These are phyloP conservation scores for Penicillium corylophilum DNA, from an alignment of 2,329 filamentous ascomycete species.

Conservation along the genomic window DNA sequence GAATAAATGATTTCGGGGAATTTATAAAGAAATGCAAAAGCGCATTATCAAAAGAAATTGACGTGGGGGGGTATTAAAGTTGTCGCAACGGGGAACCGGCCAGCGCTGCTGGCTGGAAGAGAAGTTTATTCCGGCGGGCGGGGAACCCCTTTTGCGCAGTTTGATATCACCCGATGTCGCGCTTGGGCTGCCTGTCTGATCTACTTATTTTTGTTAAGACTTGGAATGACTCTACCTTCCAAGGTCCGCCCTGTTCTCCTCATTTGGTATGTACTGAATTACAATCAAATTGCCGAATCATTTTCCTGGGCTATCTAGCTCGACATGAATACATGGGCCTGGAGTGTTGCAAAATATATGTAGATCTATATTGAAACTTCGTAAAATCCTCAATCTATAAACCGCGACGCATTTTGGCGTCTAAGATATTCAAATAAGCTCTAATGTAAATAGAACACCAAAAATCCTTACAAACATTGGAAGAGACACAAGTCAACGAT, in stretches of 20 bases:
- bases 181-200: neutral
- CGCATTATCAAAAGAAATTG: conserved; percentile 1
- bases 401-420: too few relatives aligned
- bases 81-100: conserved; percentile 9
- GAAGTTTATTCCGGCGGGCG: conserved; percentile 32
- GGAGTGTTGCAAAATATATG: too few relatives aligned
- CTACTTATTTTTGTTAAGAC: too few relatives aligned
- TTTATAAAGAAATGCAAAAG: neutral
- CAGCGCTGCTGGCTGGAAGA: conserved; percentile 12
- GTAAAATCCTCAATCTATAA: too few relatives aligned
- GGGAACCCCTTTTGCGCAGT: conserved; percentile 20
- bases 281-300: too few relatives aligned
- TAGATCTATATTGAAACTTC: too few relatives aligned
- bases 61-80: conserved; percentile 18
- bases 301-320: too few relatives aligned
- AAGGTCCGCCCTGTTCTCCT: too few relatives aligned
- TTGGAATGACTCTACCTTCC: too few relatives aligned
- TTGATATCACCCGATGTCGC: neutral
- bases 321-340: too few relatives aligned
- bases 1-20: neutral
- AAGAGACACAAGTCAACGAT: neutral
- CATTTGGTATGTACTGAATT: too few relatives aligned
- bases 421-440: neutral
- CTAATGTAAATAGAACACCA: neutral
- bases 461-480: neutral